A percentile compares a stretch with the other conserved stretches of the same genome.
phyloP scores from a whole-genome alignment of 2,329 filamentous ascomycete species.

The Raffaelea deltoideospora region DNA sequence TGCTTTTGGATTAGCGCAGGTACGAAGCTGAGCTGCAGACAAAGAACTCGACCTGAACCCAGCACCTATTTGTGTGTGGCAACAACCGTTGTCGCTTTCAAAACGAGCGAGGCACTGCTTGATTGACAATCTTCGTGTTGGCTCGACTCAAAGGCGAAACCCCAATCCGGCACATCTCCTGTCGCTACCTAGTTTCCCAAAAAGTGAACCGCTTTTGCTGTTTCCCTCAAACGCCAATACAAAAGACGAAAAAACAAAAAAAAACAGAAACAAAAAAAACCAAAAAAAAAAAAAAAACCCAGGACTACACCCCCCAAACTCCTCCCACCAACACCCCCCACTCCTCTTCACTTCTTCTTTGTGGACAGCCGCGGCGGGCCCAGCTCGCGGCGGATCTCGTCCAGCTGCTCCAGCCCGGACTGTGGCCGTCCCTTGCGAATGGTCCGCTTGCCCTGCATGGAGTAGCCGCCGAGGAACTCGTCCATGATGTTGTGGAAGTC shows the following conservation, averaged over 20 bases:
- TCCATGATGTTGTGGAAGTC: conserved; percentile 90
- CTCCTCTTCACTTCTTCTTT: neutral
- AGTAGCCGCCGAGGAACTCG: conserved; percentile 69
- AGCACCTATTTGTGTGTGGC: too few species aligned
- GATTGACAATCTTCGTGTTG: too few species aligned
- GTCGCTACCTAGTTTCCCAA: too few species aligned
- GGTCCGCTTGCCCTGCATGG: conserved; percentile 54
- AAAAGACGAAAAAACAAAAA: neutral
- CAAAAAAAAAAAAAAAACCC: neutral
- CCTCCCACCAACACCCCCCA: neutral
- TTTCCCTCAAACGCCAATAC: too few species aligned
- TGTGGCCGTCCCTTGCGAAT: conserved; percentile 71
- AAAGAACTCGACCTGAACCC: too few species aligned
- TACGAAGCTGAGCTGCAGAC: too few species aligned
- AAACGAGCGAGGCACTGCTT: too few species aligned
- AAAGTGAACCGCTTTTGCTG: too few species aligned
- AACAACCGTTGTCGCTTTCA: too few species aligned
- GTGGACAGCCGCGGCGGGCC: conserved; percentile 53
- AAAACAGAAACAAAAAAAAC: neutral
- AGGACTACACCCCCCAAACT: neutral
- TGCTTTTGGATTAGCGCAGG: too few species aligned
- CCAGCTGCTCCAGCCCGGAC: conserved; percentile 73
- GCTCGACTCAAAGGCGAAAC: too few species aligned
- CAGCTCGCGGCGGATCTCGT: conserved; percentile 70
- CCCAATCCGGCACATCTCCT: too few species aligned